Percentiles rank a stretch among this genome's conserved stretches.
phyloP scores from a whole-genome alignment of 2,329 filamentous ascomycete genomes.

The Alternaria brassicicola region DNA sequence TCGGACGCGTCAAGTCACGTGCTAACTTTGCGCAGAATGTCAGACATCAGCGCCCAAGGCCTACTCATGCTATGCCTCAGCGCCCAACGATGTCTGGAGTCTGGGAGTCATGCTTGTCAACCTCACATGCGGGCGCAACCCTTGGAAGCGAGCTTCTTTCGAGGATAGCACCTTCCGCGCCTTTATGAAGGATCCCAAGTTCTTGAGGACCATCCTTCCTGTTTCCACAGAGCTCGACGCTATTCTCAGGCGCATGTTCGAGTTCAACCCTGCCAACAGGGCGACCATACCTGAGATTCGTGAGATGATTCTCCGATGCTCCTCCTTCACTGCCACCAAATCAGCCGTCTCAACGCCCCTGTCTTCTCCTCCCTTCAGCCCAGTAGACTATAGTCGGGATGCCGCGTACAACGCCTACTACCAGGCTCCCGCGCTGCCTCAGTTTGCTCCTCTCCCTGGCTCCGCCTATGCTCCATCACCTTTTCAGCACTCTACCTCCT shows the following conservation, averaged over 20 bases:
- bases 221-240: conserved; percentile 87
- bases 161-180: conserved; percentile 96
- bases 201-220: conserved; percentile 90
- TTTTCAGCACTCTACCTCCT: conserved; percentile 44
- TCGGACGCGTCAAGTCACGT: conserved; percentile 15
- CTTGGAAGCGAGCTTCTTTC: conserved; percentile 94
- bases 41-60: conserved; percentile 75
- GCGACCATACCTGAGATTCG: conserved; percentile 82
- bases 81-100: conserved; percentile 96
- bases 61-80: conserved; percentile 82
- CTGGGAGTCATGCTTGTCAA: conserved; percentile 98
- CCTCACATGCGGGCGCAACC: conserved; percentile 95
- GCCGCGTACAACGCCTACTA: conserved; percentile 40
- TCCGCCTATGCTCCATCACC: conserved; percentile 38
- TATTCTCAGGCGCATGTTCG: conserved; percentile 87
- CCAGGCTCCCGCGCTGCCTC: conserved; percentile 35
- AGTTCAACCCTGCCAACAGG: conserved; percentile 79
- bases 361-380: conserved; percentile 53
- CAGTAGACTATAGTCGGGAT: conserved; percentile 46
- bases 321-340: conserved; percentile 68
- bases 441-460: conserved; percentile 41
- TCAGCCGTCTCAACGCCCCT: conserved; percentile 51
- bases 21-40: conserved; percentile 71
- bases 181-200: conserved; percentile 82
- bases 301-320: conserved; percentile 75